These are phyloP conservation scores for Amanita subjunquillea DNA, from an alignment of 768 basidiomycete genomes.

Conservation along the genomic window DNA sequence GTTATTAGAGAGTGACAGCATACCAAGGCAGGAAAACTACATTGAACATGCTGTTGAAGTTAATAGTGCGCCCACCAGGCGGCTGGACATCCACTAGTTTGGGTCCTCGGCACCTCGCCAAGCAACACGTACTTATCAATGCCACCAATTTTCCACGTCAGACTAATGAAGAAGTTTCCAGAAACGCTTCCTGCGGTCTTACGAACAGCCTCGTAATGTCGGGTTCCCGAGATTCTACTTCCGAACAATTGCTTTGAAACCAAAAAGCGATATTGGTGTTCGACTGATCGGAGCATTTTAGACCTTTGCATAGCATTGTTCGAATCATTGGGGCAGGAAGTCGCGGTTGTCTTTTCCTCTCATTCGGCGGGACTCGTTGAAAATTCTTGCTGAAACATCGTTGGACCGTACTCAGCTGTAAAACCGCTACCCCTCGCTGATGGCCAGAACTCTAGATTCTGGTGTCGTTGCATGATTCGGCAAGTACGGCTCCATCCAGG, in stretches of 20 bases:
- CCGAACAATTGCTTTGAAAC: slow-evolving; percentile 21
- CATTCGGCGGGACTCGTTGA: too few species aligned
- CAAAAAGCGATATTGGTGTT: slow-evolving; percentile 26
- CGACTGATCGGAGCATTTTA: slow-evolving; percentile 30
- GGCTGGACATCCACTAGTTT: slow-evolving; percentile 22
- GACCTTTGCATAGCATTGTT: slow-evolving; percentile 15
- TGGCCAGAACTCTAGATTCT: slow-evolving; percentile 4
- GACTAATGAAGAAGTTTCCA: neutral
- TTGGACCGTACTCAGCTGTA: too few species aligned
- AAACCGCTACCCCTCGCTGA: neutral
- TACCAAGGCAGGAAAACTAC: neutral
- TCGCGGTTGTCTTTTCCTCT: neutral
- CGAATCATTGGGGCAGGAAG: neutral
- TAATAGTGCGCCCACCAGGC: slow-evolving; percentile 34
- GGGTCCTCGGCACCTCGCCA: slow-evolving; percentile 24
- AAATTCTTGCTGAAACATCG: too few species aligned
- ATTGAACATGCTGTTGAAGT: slow-evolving; percentile 18
- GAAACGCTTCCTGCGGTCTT: neutral
- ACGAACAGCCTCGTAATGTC: slow-evolving; percentile 9
- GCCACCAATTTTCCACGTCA: slow-evolving; percentile 11
- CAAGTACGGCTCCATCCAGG: slow-evolving; percentile 9
- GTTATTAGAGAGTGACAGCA: neutral
- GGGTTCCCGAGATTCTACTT: slow-evolving; percentile 28
- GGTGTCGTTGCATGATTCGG: slow-evolving; percentile 3
- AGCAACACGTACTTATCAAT: slow-evolving; percentile 33